Base-by-base conservation (phyloP, 2,329 filamentous ascomycete genomes). In the Aureobasidium sp. region DNA sequence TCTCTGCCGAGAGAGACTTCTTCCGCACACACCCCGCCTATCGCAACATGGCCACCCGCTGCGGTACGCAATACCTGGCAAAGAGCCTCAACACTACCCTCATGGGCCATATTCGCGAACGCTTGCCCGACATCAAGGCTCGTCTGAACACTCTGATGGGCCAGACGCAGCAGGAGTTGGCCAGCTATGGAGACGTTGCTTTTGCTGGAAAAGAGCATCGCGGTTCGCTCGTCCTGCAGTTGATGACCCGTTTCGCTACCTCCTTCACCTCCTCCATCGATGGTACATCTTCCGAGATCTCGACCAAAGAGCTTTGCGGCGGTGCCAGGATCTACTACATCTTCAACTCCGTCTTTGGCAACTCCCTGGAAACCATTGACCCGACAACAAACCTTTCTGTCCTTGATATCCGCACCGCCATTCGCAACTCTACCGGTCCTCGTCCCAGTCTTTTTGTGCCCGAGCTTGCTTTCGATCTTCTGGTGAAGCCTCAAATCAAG, bases 191-290 rank as follows among this genome's bases (percentile, higher is more conserved):
- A 32, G 94, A 97, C 67, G 95, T 93, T 75, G 88, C 95, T 63
- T 98, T 98, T 68, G 95, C 88, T 58, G 93, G 93, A 63, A 95
- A 95, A 69, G 93, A 97, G 69, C 93, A 98, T 67, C 82, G 91
- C 47, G 93, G 93, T 27, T 95, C 91, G 24, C 79, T 98, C 58
- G 95, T 98, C 55, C 74, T 98, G 58, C 91, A 97, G 70, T 81
- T 95, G 54, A 98, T 98, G 93, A 98, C 93, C 11, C 87, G 93
- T 35, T 98, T 98, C 64, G 93, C 93, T 8, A 93, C 89, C 3
- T 95, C 90, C 0, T 98, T 98, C 71, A 97, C 96, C 66, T 91
- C 93, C 5, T 97, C 93, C 11, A 98, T 98, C 58, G 93, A 98
- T 66, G 93, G 93, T 76, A 98, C 93, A 6, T 97, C 91, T 4